Conservation (phyloP, 139 green algal species). For the Astrephomene gubernaculifera region DNA sequence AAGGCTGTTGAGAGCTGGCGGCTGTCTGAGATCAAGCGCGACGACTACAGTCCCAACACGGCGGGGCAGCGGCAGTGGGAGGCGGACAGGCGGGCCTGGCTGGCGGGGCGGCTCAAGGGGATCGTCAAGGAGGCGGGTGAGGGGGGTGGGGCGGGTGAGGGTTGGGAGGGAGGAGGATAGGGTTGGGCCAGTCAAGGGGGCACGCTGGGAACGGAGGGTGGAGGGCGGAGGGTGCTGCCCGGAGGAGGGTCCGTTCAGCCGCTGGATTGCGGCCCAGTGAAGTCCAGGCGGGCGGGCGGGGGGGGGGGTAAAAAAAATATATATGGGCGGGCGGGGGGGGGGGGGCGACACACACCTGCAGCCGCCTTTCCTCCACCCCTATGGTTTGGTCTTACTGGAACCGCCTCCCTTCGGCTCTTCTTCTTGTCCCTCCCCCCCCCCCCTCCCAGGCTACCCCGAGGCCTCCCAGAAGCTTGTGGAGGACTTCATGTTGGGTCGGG, state of each 20-base stretch:
- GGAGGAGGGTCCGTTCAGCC: too few relatives aligned
- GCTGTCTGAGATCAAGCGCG: constrained; percentile 62
- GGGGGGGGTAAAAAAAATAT: too few relatives aligned
- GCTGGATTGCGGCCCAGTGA: too few relatives aligned
- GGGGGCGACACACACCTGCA: too few relatives aligned
- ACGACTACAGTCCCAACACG: constrained; percentile 66
- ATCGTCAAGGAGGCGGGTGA: constrained; percentile 52
- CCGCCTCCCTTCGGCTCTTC: too few relatives aligned
- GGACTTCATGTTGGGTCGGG: constrained; percentile 62
- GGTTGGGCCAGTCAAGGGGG: not conserved
- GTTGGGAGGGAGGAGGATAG: not conserved
- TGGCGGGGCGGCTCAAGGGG: constrained; percentile 41
- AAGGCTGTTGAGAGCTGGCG: constrained; percentile 62
- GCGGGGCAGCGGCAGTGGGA: constrained; percentile 56
- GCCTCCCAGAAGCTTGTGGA: constrained; percentile 47
- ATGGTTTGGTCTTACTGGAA: too few relatives aligned
- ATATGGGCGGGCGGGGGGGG: too few relatives aligned
- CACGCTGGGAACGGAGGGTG: not conserved
- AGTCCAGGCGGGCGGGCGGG: too few relatives aligned
- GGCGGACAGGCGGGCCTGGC: constrained; percentile 52
- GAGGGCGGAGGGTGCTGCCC: too few relatives aligned
- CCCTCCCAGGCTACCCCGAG: constrained; percentile 57
- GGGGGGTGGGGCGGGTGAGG: not conserved
- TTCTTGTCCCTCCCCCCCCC: too few relatives aligned
- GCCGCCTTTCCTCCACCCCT: too few relatives aligned